Conservation (phyloP, 164 flowering plant genomes). For the Dillenia turbinata region DNA sequence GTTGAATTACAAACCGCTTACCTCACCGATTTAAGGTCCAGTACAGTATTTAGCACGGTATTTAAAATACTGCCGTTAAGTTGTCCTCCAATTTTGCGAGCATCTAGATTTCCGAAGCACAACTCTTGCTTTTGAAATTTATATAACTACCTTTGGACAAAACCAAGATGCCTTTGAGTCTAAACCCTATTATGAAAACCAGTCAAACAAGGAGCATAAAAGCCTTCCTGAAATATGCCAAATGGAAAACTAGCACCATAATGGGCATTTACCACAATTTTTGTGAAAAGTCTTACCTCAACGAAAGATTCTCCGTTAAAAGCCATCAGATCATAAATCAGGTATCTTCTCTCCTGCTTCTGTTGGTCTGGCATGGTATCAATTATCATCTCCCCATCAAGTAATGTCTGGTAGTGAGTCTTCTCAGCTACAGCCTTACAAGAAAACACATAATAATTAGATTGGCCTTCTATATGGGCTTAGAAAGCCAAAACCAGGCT, state of each 20-base stretch:
- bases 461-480: background rate
- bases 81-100: too few species aligned
- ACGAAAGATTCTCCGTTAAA: slow-evolving; percentile 48
- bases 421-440: slow-evolving; percentile 47
- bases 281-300: slow-evolving; percentile 52
- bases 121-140: too few species aligned
- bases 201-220: background rate
- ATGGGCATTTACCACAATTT: background rate
- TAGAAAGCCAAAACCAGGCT: slow-evolving; percentile 1
- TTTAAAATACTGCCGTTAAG: too few species aligned
- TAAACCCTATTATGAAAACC: background rate
- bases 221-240: too few species aligned
- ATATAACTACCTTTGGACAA: too few species aligned
- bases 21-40: too few species aligned
- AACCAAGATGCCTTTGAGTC: too few species aligned
- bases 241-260: too few species aligned
- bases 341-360: slow-evolving; percentile 89
- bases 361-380: slow-evolving; percentile 74
- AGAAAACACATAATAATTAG: slow-evolving; percentile 13
- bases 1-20: too few species aligned
- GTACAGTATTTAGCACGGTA: too few species aligned
- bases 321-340: slow-evolving; percentile 92
- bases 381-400: slow-evolving; percentile 99
- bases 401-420: slow-evolving; percentile 78
- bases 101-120: too few species aligned